Conservation (phyloP, 2,329 filamentous ascomycete species). For the Colletotrichum siamense region DNA sequence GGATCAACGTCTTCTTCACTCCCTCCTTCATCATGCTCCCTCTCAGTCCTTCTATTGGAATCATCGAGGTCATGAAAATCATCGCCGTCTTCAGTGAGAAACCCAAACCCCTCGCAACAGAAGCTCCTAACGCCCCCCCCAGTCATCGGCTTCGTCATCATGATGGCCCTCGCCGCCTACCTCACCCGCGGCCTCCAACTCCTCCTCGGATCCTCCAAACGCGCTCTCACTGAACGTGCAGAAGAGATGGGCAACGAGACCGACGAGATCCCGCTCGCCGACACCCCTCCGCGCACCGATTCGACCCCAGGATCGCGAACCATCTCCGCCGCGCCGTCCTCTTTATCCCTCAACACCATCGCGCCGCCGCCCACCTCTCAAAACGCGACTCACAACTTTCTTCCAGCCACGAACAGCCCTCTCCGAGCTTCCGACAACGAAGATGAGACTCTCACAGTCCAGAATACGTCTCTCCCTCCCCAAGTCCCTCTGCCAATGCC, state of each 20-base stretch:
- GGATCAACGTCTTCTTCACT: conserved; percentile 65
- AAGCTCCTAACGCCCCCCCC: neutral
- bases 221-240: conserved; percentile 53
- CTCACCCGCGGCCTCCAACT: conserved; percentile 59
- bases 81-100: conserved; percentile 61
- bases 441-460: neutral
- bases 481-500: conserved; percentile 49
- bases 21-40: conserved; percentile 65
- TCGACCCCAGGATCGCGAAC: conserved; percentile 25
- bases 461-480: conserved; percentile 27
- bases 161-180: conserved; percentile 59
- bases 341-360: conserved; percentile 22
- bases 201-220: conserved; percentile 55
- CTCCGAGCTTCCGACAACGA: neutral
- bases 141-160: conserved; percentile 62
- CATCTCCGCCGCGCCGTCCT: conserved; percentile 23
- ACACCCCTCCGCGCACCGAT: conserved; percentile 7
- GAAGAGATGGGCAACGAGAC: conserved; percentile 52
- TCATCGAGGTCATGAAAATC: conserved; percentile 62
- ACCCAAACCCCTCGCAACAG: rapidly evolving
- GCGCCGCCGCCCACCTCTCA: conserved; percentile 20
- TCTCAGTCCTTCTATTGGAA: conserved; percentile 58
- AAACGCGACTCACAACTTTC: conserved; percentile 27
- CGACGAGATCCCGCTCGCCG: conserved; percentile 53
- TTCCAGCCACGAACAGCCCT: conserved; percentile 18